Base-by-base conservation (phyloP, 305 asterid genomes). In the Fraxinus paxiana region DNA sequence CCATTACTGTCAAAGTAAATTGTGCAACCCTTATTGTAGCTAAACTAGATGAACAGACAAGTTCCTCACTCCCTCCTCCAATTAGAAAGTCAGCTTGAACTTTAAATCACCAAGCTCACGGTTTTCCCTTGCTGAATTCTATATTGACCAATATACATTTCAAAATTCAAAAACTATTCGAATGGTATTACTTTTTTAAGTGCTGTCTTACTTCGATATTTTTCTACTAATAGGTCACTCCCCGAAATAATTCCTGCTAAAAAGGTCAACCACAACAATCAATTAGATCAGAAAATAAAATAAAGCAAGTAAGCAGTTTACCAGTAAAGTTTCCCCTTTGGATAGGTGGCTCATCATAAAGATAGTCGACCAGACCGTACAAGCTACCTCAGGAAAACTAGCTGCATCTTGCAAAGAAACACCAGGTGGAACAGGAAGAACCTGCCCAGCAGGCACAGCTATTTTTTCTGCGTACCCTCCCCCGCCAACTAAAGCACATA, bases 391-490 rank as follows among this genome's bases (percentile, higher is more conserved):
- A 0, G 99, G 99, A 77, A 95, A 94, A 86, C 92, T 70, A 79
- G 98, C 97, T 17, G 99, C 99, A 67, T 95, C 98, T 81, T 90
- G 88, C 89, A 95, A 82, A 63, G 97, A 92, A 86, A 95, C 87
- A 35, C 94, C 94, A n/a, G 90, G 79, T 34, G 99, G 99, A 75
- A 93, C 84, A 4, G 98, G 97, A 79, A 95, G 94, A 81, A 94
- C 96, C 83, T 92, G 97, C 71, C 90, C 96, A 6, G 92, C 91
- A 5, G 93, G 90, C 80, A 90, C 98, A 72, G 91, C 94, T 65
- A 93, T 92, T 87, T 94, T 95, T 92, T 94, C 98, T 0, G 99
- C 97, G 59, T 94, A 95, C 20, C 99, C 99, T 46, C 98, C 98
- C 80, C 98, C 99, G 51, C 96, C 93, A 65, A 95, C 26, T 75